Evolutionary conservation across 2,329 filamentous ascomycete genomes (phyloP).

Genomic region (Ascomycota sp.): DNA sequence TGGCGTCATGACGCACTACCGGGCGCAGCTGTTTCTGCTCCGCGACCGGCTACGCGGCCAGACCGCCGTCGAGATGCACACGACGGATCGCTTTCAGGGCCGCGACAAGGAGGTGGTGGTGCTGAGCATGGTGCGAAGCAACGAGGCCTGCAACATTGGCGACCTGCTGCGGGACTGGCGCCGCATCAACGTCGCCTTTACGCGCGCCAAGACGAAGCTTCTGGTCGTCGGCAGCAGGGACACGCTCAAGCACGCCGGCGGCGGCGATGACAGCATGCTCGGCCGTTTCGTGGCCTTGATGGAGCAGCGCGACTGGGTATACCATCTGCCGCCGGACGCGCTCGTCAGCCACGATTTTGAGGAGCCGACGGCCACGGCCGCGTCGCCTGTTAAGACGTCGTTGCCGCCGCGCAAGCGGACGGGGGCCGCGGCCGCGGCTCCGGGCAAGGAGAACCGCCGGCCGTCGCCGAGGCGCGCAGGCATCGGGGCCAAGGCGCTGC

Average conservation of each 20-base stretch:
- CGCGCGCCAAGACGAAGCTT: constrained; percentile 77
- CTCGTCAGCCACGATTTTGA: constrained; percentile 50
- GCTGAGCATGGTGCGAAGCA: constrained; percentile 71
- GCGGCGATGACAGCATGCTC: constrained; percentile 54
- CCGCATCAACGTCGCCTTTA: constrained; percentile 88
- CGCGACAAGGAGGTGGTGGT: constrained; percentile 88
- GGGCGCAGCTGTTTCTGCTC: constrained; percentile 71
- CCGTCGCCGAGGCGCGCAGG: constrained; percentile 33
- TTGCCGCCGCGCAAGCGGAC: constrained; percentile 1
- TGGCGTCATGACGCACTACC: constrained; percentile 92
- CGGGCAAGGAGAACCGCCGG: constrained; percentile 23
- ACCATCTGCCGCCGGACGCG: constrained; percentile 46
- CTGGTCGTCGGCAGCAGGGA: constrained; percentile 66
- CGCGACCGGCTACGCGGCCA: constrained; percentile 46
- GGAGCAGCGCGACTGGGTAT: constrained; percentile 58
- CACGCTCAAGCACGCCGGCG: constrained; percentile 53
- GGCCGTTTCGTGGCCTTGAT: constrained; percentile 58
- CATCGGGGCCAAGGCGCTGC: constrained; percentile 37
- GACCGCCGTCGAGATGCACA: constrained; percentile 72
- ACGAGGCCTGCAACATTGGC: constrained; percentile 64
- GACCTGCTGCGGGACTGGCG: constrained; percentile 83
- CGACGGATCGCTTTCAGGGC: constrained; percentile 90
- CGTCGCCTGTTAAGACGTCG: constrained; percentile 11
- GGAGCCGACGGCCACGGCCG: constrained; percentile 20
- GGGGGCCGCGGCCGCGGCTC: constrained; percentile 4